Evolutionary conservation across 768 basidiomycete genomes (phyloP).

Genomic region (Trametes villosa): DNA sequence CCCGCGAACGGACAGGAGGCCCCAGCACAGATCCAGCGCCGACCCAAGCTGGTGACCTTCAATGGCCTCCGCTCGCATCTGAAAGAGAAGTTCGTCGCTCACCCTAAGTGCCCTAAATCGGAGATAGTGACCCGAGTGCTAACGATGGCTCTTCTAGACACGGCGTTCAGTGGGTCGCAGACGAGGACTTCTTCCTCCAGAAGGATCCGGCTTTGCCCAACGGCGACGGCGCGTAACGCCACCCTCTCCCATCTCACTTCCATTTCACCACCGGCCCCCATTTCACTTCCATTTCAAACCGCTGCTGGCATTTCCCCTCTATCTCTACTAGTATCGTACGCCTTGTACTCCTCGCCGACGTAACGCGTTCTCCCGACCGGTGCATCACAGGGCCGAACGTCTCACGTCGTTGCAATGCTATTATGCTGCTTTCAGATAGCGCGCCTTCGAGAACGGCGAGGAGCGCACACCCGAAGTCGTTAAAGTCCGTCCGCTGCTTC

Average conservation of each 20-base stretch:
- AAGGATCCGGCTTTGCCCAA: not conserved
- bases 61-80: slow-evolving; percentile 65
- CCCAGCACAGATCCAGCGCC: not conserved
- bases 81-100: slow-evolving; percentile 56
- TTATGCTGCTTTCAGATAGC: slow-evolving; percentile 19
- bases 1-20: slow-evolving; percentile 12
- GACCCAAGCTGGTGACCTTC: slow-evolving; percentile 46
- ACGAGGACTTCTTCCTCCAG: slow-evolving; percentile 56
- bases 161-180: slow-evolving; percentile 46
- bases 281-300: not conserved
- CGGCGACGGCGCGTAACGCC: not conserved
- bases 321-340: not conserved
- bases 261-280: not conserved
- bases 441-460: not conserved
- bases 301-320: not conserved
- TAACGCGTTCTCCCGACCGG: not conserved
- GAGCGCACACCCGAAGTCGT: not conserved
- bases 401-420: slow-evolving; percentile 12
- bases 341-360: not conserved
- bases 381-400: not conserved
- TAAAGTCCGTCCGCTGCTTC: slow-evolving; percentile 12
- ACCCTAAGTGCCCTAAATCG: not conserved
- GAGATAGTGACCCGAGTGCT: not conserved
- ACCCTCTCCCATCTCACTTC: not conserved
- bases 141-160: slow-evolving; percentile 46